Percentiles rank a stretch among this genome's conserved stretches.
Conservation (phyloP, 1,284 basidiomycete species). For the Leccinum ponderosum region DNA sequence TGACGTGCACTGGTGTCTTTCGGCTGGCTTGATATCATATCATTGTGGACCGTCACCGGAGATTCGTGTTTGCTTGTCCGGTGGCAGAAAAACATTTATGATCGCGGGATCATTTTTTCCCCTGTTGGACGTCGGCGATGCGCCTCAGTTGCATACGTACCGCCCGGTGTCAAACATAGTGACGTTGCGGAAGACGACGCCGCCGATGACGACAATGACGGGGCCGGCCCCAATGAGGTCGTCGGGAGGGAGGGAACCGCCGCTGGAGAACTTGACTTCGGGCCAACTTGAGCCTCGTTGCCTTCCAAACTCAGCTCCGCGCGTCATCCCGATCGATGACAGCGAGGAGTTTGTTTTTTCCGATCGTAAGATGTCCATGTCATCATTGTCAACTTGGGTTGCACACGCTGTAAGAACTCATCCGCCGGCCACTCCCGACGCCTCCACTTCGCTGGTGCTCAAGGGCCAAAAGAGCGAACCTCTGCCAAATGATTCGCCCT, state of each 20-base stretch:
- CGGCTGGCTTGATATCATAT: background rate
- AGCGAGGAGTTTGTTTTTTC: constrained; percentile 14
- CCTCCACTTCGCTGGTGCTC: background rate
- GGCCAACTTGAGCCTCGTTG: background rate
- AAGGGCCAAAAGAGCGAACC: background rate
- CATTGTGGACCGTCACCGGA: constrained; percentile 1
- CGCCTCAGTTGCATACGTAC: background rate
- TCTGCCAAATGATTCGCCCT: background rate
- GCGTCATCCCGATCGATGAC: constrained; percentile 23
- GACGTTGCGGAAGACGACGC: background rate
- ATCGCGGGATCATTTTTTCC: background rate
- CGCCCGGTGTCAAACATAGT: background rate
- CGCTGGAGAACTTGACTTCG: background rate
- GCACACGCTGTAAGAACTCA: background rate
- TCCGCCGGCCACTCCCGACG: background rate
- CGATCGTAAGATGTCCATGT: constrained; percentile 27
- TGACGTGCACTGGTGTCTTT: constrained; percentile 11
- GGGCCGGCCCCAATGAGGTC: background rate
- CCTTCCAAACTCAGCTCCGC: constrained; percentile 22
- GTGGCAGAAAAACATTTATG: constrained; percentile 4
- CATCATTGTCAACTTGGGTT: constrained; percentile 12
- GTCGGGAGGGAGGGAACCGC: background rate
- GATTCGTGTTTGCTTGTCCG: background rate
- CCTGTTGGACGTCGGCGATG: constrained; percentile 9
- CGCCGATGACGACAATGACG: background rate